These are phyloP conservation scores for Hysterium pulicare DNA, from an alignment of 2,329 filamentous ascomycete genomes.

Conservation along the genomic window DNA sequence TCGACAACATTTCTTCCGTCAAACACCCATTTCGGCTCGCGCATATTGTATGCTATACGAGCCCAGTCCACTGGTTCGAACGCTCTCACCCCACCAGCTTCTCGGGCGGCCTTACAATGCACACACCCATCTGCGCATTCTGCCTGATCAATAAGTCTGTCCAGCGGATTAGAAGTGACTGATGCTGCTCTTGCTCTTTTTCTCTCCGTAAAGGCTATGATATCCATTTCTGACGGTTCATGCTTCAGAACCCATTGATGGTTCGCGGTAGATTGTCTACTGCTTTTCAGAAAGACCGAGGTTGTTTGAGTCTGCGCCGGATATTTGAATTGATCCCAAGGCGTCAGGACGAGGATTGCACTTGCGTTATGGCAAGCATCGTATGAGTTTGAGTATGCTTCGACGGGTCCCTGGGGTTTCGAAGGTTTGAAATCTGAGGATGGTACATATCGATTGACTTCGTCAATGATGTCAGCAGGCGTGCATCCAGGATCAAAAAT, in stretches of 20 bases:
- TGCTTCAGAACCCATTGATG: constrained; percentile 2
- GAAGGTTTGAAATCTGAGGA: background rate
- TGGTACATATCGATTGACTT: constrained; percentile 1
- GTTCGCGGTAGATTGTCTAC: constrained; percentile 4
- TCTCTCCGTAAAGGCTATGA: constrained; percentile 3
- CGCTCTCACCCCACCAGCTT: background rate
- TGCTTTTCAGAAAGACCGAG: constrained; percentile 14
- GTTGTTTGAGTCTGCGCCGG: constrained; percentile 8
- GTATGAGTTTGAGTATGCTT: constrained; percentile 2
- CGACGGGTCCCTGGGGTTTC: constrained; percentile 1
- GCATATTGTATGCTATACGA: constrained; percentile 28
- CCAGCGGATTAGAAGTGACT: background rate
- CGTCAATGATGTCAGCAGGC: constrained; percentile 2
- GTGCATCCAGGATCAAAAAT: constrained; percentile 60
- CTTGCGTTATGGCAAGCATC: constrained; percentile 2
- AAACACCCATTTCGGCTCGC: constrained; percentile 33
- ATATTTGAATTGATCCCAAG: constrained; percentile 13
- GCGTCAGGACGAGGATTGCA: constrained; percentile 10
- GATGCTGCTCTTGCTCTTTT: background rate
- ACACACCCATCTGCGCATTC: background rate
- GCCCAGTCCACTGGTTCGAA: constrained; percentile 26
- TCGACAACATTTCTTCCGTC: constrained; percentile 38
- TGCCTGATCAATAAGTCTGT: background rate
- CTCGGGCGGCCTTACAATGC: background rate
- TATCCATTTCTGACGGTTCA: constrained; percentile 6